Conservation (phyloP, 1,284 basidiomycete genomes). For the Papiliotrema nemorosa region DNA sequence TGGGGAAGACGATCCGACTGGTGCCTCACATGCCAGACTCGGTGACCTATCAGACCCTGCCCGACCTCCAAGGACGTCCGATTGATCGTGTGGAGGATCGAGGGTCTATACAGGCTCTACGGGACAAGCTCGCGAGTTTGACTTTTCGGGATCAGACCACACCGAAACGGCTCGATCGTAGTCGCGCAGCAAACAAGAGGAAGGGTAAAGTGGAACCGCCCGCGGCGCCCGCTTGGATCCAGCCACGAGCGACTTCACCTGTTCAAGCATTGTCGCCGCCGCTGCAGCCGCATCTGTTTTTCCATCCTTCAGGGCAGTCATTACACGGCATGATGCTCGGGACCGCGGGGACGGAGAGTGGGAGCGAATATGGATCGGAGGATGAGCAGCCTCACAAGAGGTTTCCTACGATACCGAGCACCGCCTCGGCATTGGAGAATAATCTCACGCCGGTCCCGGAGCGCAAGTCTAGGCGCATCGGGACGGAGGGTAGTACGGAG, state of each 20-base stretch:
- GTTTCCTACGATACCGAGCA: conserved; percentile 17
- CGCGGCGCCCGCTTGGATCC: conserved; percentile 20
- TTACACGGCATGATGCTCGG: not conserved
- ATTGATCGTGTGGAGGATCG: not conserved
- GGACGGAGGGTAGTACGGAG: not conserved
- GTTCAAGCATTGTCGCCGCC: conserved; percentile 19
- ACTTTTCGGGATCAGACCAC: conserved; percentile 1
- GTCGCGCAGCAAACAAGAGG: conserved; percentile 21
- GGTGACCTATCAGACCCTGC: conserved; percentile 9
- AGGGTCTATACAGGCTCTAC: conserved; percentile 8
- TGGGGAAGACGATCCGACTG: conserved; percentile 18
- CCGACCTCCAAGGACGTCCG: conserved; percentile 1
- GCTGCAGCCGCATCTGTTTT: conserved; percentile 30
- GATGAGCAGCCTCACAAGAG: conserved; percentile 3
- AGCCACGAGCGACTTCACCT: conserved; percentile 19
- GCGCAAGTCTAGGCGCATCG: not conserved
- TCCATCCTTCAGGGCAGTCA: conserved; percentile 10
- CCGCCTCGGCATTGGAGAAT: conserved; percentile 11
- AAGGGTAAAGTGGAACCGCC: conserved; percentile 1
- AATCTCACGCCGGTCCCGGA: conserved; percentile 3
- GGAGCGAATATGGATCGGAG: conserved; percentile 15
- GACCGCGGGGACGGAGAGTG: conserved; percentile 2
- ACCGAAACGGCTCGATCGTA: too few relatives aligned
- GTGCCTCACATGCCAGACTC: conserved; percentile 2
- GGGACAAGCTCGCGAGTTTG: conserved; percentile 11